A percentile compares a stretch with the other conserved stretches of the same genome.
These are phyloP conservation scores for Rhizophagus sp. DNA, from an alignment of 192 early-diverging fungal species.

Conservation along the genomic window DNA sequence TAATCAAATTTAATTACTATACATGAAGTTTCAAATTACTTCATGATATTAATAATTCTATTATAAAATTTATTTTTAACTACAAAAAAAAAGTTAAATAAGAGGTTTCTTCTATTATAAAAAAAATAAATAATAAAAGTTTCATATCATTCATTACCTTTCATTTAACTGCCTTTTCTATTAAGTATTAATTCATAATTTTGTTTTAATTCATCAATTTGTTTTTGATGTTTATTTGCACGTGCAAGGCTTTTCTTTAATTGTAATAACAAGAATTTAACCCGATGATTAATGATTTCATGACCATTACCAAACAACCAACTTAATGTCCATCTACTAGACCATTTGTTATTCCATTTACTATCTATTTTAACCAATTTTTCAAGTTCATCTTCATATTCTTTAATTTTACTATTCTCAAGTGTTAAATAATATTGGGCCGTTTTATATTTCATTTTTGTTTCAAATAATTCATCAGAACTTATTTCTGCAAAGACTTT, in stretches of 20 bases:
- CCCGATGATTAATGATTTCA: constrained; percentile 54
- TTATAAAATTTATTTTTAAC: too few relatives aligned
- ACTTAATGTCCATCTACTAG: too few relatives aligned
- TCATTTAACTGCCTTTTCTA: too few relatives aligned
- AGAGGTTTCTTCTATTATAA: too few relatives aligned
- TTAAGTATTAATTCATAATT: too few relatives aligned
- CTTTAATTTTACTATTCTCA: constrained; percentile 59
- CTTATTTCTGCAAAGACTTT: constrained; percentile 77
- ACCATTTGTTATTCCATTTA: constrained; percentile 34
- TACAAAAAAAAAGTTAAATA: too few relatives aligned
- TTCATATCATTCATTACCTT: too few relatives aligned
- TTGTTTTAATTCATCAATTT: constrained; percentile 36
- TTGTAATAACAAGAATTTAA: constrained; percentile 57
- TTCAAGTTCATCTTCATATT: constrained; percentile 63
- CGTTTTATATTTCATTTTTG: constrained; percentile 77
- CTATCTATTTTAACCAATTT: constrained; percentile 50
- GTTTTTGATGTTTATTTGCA: constrained; percentile 52
- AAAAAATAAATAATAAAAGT: too few relatives aligned
- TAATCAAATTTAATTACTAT: too few relatives aligned
- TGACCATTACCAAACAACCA: constrained; percentile 52
- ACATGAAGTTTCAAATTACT: too few relatives aligned
- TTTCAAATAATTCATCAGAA: constrained; percentile 68
- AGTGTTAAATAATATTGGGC: constrained; percentile 57
- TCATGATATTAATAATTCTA: too few relatives aligned
- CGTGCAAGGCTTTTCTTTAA: constrained; percentile 57